A percentile compares a stretch with the other conserved stretches of the same genome.
Conservation (phyloP, 2,329 filamentous ascomycete species). For the Falciphora oryzae region DNA sequence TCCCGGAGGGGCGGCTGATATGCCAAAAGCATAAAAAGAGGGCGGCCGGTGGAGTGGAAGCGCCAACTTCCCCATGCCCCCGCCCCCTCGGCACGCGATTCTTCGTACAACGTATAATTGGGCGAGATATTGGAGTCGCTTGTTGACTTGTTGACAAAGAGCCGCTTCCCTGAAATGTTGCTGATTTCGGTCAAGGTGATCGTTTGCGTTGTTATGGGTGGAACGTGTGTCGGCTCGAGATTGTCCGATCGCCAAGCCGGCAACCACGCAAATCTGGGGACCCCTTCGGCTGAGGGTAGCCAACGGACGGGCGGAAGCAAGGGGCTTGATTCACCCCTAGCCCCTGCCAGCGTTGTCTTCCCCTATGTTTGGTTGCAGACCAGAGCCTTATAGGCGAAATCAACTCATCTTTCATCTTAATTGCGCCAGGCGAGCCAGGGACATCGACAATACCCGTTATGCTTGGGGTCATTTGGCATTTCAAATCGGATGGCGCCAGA, state of each 20-base stretch:
- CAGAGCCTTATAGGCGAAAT: no score
- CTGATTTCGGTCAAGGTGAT: background rate
- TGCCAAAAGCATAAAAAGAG: background rate
- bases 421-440: no score
- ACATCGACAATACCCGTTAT: no score
- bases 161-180: background rate
- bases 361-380: no score
- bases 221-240: background rate
- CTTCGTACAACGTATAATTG: no score
- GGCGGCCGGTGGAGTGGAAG: background rate
- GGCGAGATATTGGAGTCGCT: background rate
- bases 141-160: background rate
- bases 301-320: no score
- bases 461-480: no score
- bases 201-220: background rate
- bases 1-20: background rate
- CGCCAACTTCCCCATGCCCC: background rate
- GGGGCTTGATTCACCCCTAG: background rate
- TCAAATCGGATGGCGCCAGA: no score
- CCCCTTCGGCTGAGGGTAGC: no score
- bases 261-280: background rate
- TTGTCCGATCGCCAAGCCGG: background rate
- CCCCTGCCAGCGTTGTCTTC: background rate
- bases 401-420: no score
- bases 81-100: no score